Conservation (phyloP, 164 flowering plant genomes). For the Tetrastigma voinierianum region DNA sequence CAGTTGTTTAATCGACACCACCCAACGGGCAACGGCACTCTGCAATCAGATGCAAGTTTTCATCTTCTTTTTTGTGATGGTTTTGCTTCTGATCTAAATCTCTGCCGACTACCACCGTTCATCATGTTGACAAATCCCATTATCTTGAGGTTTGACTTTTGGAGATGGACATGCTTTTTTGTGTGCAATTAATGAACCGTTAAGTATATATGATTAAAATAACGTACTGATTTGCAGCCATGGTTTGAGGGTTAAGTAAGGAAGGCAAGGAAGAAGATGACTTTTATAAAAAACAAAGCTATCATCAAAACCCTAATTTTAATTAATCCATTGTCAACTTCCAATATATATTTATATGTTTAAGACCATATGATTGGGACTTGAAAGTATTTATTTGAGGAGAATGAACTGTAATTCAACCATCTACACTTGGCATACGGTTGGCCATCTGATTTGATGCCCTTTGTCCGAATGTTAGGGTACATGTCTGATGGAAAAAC, state of each 20-base stretch:
- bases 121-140: slow-evolving; percentile 10
- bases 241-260: slow-evolving; percentile 22
- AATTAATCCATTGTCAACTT: slow-evolving; percentile 7
- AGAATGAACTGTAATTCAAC: slow-evolving; percentile 13
- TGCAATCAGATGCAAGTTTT: too few relatives aligned
- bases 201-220: background rate
- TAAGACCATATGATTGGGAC: background rate
- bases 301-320: slow-evolving; percentile 1
- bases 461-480: slow-evolving; percentile 19
- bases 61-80: too few relatives aligned
- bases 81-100: slow-evolving; percentile 12
- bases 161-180: slow-evolving; percentile 8
- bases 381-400: background rate
- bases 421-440: background rate
- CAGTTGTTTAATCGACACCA: too few relatives aligned
- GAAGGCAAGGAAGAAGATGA: slow-evolving; percentile 10
- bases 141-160: slow-evolving; percentile 10
- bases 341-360: background rate
- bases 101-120: slow-evolving; percentile 24
- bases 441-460: slow-evolving; percentile 15
- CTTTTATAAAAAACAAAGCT: slow-evolving; percentile 10
- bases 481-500: slow-evolving; percentile 4
- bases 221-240: slow-evolving; percentile 19
- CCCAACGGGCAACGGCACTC: too few relatives aligned
- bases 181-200: background rate